Evolutionary conservation across 2,329 filamentous ascomycete species (phyloP), one percentile per base, ranked within the genome.

Genomic region (Raffaelea albimanens): DNA sequence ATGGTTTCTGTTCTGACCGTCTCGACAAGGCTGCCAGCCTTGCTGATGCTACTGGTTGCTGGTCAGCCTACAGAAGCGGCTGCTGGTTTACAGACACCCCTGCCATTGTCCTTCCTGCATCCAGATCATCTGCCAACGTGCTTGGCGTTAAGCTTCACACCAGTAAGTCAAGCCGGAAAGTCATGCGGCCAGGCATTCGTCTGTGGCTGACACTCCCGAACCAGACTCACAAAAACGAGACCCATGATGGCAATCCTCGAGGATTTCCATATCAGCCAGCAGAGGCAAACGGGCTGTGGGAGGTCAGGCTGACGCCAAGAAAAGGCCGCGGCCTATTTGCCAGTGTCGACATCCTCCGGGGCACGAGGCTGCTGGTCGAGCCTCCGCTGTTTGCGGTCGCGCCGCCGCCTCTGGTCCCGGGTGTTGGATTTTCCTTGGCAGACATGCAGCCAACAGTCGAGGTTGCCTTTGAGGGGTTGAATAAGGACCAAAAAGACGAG

Each of bases 311-410:
- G 31, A 47, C 48, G n/a, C 56, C 61, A 0, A 58, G 59, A 31
- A 70, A 68, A 53, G 69, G 69, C 23, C 63, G 67, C 25, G 69
- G 68, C 39, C 62, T 67, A 48, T 62, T 71, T 50, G 68, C 68
- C 2, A 47, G 56, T 2, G 49, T 53, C 13, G n/a, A 47, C 33
- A 63, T 72, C 36, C 45, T 58, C 23, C 55, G 53, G 18, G 67
- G 68, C 14, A 67, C 64, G 3, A 61, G 62, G 20, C 65, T 72
- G 42, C 59, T 71, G 14, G 58, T 58, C 14, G 68, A 71, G 43
- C 25, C 52, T 1, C 63, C 68, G 0, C 60, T 71, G 1, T 56
- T 72, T 47, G 50, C 53, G 1, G 48, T 62, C 36, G 48, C 55
- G 23, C 56, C 58, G 19, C 57, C 61, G 7, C 60, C 21, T 20